Evolutionary conservation across 2,329 filamentous ascomycete genomes (phyloP).

Genomic region (Cyanodermella asteris): DNA sequence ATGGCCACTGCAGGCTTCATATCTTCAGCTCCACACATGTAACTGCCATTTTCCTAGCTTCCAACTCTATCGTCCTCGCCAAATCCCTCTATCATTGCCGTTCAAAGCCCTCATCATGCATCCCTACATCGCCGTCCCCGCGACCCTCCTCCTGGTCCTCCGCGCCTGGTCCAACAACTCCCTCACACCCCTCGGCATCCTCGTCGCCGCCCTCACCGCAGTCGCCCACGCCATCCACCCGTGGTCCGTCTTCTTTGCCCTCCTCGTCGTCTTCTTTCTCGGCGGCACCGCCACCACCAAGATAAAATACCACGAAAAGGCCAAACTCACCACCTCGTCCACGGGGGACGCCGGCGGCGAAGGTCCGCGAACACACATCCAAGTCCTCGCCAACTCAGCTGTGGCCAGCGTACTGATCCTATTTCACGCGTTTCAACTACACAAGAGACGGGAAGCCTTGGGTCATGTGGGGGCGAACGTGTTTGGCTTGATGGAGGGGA

Average conservation of each 20-base stretch:
- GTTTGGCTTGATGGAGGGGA: conserved; percentile 3
- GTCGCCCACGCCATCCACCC: conserved; percentile 72
- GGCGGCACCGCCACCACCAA: conserved; percentile 68
- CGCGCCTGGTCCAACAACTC: conserved; percentile 52
- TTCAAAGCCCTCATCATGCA: conserved; percentile 19
- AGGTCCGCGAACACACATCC: conserved; percentile 60
- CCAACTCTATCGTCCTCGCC: no score
- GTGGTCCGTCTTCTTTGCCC: conserved; percentile 73
- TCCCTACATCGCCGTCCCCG: conserved; percentile 20
- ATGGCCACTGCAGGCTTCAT: no score
- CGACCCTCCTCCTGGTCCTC: conserved; percentile 37
- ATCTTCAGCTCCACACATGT: no score
- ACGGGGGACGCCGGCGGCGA: conserved; percentile 56
- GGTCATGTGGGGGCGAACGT: conserved; percentile 4
- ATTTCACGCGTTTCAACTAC: conserved; percentile 25
- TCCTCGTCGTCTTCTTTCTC: conserved; percentile 70
- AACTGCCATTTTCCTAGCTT: no score
- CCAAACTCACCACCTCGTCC: conserved; percentile 55
- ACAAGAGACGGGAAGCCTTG: no score
- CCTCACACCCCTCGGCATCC: conserved; percentile 55
- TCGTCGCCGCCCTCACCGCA: conserved; percentile 52
- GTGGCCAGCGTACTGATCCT: conserved; percentile 47
- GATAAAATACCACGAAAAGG: conserved; percentile 74
- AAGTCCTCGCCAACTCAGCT: conserved; percentile 76
- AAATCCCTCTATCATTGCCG: no score